These are phyloP conservation scores for Sphaerulina populicola DNA, from an alignment of 2,329 filamentous ascomycete genomes.

Conservation along the genomic window DNA sequence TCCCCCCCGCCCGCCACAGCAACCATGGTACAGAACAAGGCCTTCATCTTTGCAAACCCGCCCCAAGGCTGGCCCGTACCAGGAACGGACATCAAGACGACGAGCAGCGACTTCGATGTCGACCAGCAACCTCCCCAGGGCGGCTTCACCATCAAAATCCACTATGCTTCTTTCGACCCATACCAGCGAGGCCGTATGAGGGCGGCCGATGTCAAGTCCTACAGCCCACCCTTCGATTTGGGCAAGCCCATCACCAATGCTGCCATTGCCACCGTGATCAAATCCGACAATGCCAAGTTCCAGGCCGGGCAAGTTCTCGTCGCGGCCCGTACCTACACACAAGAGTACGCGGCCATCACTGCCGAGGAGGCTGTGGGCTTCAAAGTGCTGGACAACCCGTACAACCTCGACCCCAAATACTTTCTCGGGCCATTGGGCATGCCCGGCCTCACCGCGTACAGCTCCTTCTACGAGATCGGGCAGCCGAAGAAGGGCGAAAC, in stretches of 20 bases:
- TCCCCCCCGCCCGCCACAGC: neutral
- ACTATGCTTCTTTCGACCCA: constrained; percentile 72
- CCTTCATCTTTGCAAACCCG: constrained; percentile 62
- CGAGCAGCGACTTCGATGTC: constrained; percentile 61
- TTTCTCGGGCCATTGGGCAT: constrained; percentile 73
- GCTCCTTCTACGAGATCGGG: constrained; percentile 65
- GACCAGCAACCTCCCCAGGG: constrained; percentile 52
- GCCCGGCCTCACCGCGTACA: constrained; percentile 69
- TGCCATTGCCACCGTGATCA: constrained; percentile 60
- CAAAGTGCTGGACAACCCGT: constrained; percentile 58
- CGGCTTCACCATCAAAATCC: constrained; percentile 60
- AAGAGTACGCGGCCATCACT: constrained; percentile 57
- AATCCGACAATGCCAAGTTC: constrained; percentile 57
- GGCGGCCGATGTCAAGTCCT: constrained; percentile 54
- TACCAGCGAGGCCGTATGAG: constrained; percentile 80
- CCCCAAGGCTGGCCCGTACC: constrained; percentile 59
- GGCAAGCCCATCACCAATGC: constrained; percentile 57
- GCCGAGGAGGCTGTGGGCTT: constrained; percentile 39
- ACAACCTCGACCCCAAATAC: constrained; percentile 55
- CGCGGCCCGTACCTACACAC: constrained; percentile 32
- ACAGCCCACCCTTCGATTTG: constrained; percentile 57
- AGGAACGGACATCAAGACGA: constrained; percentile 61
- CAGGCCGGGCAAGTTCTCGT: constrained; percentile 59
- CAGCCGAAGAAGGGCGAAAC: constrained; percentile 69
- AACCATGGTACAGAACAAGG: constrained; percentile 59